Base-by-base conservation (phyloP, 768 basidiomycete genomes). In the Xerocomus spinulosus region DNA sequence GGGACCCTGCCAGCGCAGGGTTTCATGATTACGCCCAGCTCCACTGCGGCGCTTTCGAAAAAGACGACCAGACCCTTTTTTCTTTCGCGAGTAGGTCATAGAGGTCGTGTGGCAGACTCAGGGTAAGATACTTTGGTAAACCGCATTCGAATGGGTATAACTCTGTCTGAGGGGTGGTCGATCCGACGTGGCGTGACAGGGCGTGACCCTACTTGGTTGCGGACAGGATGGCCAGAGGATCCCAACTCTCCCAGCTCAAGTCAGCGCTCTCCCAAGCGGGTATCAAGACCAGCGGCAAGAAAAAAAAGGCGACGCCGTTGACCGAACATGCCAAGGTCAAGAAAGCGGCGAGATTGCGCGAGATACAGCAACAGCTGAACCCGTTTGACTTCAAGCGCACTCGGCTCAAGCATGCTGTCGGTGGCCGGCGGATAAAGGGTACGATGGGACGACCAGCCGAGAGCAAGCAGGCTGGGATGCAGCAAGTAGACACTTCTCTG, bases 351-450 rank as follows among this genome's bases (percentile, higher is more conserved):
- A 89, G 81, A 59, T 78, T 97, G 34, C 80, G 81, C 44, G 86
- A 87, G 61, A 94, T 98, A 51, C 83, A 91, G 54, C 79, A 82
- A 58, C 81, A 79, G 56, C 74, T 97, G 60, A 98, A 96, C 71
- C 89, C 92, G 17, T 99, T 99, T 67, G 95, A 99, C 66, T 77
- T 84, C 59, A 89, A 92, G 56, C 87, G 93, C 61, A 94, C 88
- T 8, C 91, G 87, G 66, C 76, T 91, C 34, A 94, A 92, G 71
- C 90, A 94, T 64, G 87, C 93, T 68, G 90, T 96, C 17, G 92
- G 90, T 4, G 93, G 94, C 3, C 70, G 92, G 37, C 89, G 82
- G 58, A 68, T 94, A 23, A 92, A 90, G 58, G 95, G 93, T 34
- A 77, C 83, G 0, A 74, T 71, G 8, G 95, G 95, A 15, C 79